Base-by-base conservation (phyloP, 352 stramenopile species). In the Phytophthora pinifolia region DNA sequence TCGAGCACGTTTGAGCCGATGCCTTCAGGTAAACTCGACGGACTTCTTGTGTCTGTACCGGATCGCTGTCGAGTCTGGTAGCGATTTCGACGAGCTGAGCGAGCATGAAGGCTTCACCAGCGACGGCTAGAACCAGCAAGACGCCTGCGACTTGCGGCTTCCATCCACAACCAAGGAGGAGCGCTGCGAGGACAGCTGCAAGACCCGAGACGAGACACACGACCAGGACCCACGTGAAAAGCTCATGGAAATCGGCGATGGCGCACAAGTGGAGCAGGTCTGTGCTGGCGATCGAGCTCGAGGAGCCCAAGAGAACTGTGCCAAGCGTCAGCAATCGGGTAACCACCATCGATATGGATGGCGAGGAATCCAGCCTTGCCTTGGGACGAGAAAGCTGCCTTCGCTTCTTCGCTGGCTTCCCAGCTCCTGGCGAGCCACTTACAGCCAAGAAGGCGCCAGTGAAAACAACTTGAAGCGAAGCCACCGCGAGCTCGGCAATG, bases 211-310 rank as follows among this genome's bases (percentile, higher is more conserved):
- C 18, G 2, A 64, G 49, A 38, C 67, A 57, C 9, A 70, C 25
- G 13, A 59, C 34, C 14, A 81, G 47, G n/a, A 65, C 17, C 62
- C 65, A 72, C 42, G 66, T 69, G 36, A 74, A 55, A 14, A 74
- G 12, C 5, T 25, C 41, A 17, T 50, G 53, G 33, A 46, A 63
- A 37, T 55, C 46, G 32, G 59, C 59, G 52, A 67, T 65, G 31
- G 59, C 62, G 20, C 69, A 77, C 12, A 62, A 64, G 9, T 62
- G 30, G 12, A 74, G 44, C 18, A 81, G 30, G 34, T 62, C 36
- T 1, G 56, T 52, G 31, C 62, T 74, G 9, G 54, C 15, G 9
- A 65, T 52, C 33, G 20, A 46, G 53, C 20, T 67, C 25, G 31
- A 76, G 17, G 6, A 54, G 12, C 56, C 56, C 8, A 54, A 57